Conservation (phyloP, 2,329 filamentous ascomycete genomes). For the Colletotrichum godetiae region DNA sequence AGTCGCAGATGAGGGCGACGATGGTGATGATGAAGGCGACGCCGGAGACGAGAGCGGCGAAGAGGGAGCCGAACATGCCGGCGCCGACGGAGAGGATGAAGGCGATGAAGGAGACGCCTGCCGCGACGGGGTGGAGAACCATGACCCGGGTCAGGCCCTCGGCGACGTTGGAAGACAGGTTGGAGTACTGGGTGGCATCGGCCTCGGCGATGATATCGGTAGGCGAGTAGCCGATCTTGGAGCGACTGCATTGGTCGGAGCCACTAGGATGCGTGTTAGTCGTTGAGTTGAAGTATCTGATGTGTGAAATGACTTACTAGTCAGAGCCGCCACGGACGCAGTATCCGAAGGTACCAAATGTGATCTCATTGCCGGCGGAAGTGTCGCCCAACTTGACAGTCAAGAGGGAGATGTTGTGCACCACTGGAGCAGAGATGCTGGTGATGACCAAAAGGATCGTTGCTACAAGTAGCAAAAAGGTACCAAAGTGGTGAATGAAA, state of each 20-base stretch:
- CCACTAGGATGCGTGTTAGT: conserved; percentile 36
- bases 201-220: conserved; percentile 54
- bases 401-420: conserved; percentile 65
- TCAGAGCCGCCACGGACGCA: conserved; percentile 51
- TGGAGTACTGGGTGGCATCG: conserved; percentile 53
- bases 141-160: conserved; percentile 67
- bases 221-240: conserved; percentile 67
- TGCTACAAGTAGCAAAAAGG: conserved; percentile 66
- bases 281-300: too few species aligned
- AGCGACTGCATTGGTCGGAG: conserved; percentile 60
- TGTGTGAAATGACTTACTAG: conserved; percentile 37
- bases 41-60: conserved; percentile 61
- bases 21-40: conserved; percentile 61
- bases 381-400: conserved; percentile 59
- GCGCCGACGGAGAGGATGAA: conserved; percentile 66
- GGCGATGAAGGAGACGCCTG: conserved; percentile 67
- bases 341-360: conserved; percentile 71
- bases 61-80: conserved; percentile 62
- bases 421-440: conserved; percentile 68
- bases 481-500: conserved; percentile 68
- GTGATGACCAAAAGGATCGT: conserved; percentile 68
- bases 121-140: conserved; percentile 72
- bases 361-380: conserved; percentile 50
- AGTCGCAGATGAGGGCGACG: conserved; percentile 65
- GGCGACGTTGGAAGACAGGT: conserved; percentile 55